A percentile compares a stretch with the other conserved stretches of the same genome.
Evolutionary conservation across 192 early-diverging fungal species (phyloP).

Genomic region (Glomus cerebriforme): DNA sequence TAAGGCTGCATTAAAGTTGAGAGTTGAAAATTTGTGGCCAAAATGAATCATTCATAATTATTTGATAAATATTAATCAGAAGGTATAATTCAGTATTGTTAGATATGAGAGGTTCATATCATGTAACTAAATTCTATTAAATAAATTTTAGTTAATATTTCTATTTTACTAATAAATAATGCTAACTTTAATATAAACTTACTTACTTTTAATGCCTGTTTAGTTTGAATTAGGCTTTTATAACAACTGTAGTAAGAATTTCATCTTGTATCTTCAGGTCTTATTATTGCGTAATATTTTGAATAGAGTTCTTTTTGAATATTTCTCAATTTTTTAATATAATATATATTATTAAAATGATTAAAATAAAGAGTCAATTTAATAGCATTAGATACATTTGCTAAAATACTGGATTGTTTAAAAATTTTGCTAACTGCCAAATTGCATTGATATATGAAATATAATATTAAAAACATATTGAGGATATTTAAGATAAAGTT

Average conservation of each 20-base stretch:
- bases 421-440: background rate
- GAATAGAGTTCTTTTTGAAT: no score
- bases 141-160: background rate
- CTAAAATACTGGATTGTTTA: slow-evolving; percentile 10
- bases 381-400: background rate
- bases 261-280: no score
- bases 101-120: background rate
- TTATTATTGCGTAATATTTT: no score
- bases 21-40: background rate
- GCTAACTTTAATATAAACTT: background rate
- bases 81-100: background rate
- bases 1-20: background rate
- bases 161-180: background rate
- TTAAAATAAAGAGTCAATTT: no score
- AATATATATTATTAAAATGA: no score
- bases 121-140: background rate
- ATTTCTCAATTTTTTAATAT: no score
- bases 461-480: no score
- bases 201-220: no score
- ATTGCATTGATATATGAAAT: no score
- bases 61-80: background rate
- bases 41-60: background rate
- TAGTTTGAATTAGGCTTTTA: no score
- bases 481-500: no score
- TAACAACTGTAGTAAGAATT: no score